Base-by-base conservation (phyloP, 768 basidiomycete species). In the Mycena maculata region DNA sequence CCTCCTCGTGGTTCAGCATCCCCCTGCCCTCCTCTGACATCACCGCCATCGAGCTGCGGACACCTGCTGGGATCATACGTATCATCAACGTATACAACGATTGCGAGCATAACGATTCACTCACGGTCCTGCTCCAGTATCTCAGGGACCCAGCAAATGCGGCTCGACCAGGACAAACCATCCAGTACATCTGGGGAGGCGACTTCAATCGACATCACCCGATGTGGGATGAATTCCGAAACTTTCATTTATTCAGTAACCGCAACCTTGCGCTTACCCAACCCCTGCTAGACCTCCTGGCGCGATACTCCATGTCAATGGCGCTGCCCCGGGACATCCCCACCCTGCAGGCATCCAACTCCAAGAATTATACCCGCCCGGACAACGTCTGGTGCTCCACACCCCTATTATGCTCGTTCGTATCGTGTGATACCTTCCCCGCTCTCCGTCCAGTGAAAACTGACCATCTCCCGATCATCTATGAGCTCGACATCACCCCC, bases 191-290 rank as follows among this genome's bases (percentile, higher is more conserved):
- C n/a, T n/a, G n/a, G n/a, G 16, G 16, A 53, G 4, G 38, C 13
- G 16, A 53, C 52, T 28, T 58, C 80, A 83, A 83, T 63, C 54
- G 75, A 27, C 82, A 84, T 64, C 79, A 83, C 71, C 78, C 76
- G 0, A 28, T 79, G 18, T 84, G 83, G 83, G 82, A 84, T 33
- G 59, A 75, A 5, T 63, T 72, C 0, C 75, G 79, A 48, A 48
- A 48, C 11, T 77, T 77, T 41, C 58, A 60, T 20, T 78, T 86
- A 0, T 80, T 85, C 71, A 82, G 78, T 1, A 33, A 33, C 0
- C 9, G 50, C 8, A 73, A 75, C 11, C 54, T 80, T n/a, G n/a
- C n/a, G n/a, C n/a, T n/a, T n/a, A n/a, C n/a, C n/a, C n/a, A n/a
- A n/a, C n/a, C n/a, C n/a, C n/a, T n/a, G n/a, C n/a, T n/a, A n/a